phyloP scores from a whole-genome alignment of 352 stramenopile genomes.

The Peronospora destructor region DNA sequence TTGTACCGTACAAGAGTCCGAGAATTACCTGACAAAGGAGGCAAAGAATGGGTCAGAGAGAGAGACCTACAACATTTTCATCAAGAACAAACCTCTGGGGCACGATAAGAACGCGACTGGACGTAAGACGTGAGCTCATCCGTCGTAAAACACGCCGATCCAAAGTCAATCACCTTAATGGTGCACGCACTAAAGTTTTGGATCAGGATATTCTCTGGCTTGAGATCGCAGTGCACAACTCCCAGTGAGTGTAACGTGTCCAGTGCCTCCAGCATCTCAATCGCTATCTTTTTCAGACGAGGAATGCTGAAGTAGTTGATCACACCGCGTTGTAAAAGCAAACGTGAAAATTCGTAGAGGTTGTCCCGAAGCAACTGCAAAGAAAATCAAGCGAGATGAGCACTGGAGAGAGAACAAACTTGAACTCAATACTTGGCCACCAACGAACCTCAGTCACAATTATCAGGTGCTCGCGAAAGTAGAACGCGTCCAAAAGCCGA shows the following conservation, averaged over 20 bases:
- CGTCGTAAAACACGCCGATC: slow-evolving; percentile 91
- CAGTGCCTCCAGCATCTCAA: slow-evolving; percentile 91
- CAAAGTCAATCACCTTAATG: slow-evolving; percentile 98
- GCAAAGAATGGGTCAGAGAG: slow-evolving; percentile 39
- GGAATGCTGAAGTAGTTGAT: slow-evolving; percentile 93
- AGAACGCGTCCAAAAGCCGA: slow-evolving; percentile 92
- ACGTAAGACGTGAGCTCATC: slow-evolving; percentile 96
- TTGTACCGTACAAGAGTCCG: slow-evolving; percentile 84
- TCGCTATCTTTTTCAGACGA: slow-evolving; percentile 90
- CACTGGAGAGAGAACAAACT: background rate
- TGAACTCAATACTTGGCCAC: background rate
- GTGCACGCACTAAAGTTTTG: slow-evolving; percentile 86
- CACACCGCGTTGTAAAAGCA: slow-evolving; percentile 60
- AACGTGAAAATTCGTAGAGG: slow-evolving; percentile 96
- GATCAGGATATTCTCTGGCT: slow-evolving; percentile 96
- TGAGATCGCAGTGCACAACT: slow-evolving; percentile 98
- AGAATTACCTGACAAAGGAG: slow-evolving; percentile 84
- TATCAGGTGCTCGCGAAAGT: slow-evolving; percentile 92
- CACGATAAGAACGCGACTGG: slow-evolving; percentile 95
- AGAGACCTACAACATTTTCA: background rate
- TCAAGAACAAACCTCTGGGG: slow-evolving; percentile 80
- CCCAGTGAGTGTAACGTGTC: slow-evolving; percentile 83
- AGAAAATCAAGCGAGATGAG: slow-evolving; percentile 1
- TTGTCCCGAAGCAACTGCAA: slow-evolving; percentile 92
- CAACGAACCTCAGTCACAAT: slow-evolving; percentile 92